Percentiles rank a stretch among this genome's conserved stretches.
These are phyloP conservation scores for Trichoderma simmonsii DNA, from an alignment of 2,329 filamentous ascomycete genomes.

Conservation along the genomic window DNA sequence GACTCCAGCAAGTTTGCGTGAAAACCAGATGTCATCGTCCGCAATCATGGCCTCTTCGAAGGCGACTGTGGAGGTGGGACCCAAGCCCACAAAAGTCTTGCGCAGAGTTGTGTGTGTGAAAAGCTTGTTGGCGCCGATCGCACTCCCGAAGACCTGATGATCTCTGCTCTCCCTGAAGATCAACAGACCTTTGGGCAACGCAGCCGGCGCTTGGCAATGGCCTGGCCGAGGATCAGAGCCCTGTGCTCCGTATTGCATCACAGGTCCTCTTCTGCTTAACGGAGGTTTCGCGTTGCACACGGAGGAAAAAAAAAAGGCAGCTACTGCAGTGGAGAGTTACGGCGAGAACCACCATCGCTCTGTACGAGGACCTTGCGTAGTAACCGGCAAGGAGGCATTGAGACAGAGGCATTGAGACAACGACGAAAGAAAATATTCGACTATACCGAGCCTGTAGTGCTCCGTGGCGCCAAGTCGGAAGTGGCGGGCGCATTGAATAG, in stretches of 20 bases:
- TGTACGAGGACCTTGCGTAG: not conserved
- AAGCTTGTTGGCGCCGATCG: slow-evolving; percentile 20
- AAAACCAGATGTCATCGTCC: not conserved
- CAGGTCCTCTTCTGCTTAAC: not conserved
- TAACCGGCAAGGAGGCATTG: not conserved
- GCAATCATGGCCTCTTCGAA: not conserved
- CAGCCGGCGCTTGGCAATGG: not conserved
- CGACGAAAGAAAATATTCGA: not conserved
- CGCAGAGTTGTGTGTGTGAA: slow-evolving; percentile 8
- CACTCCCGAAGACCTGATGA: not conserved
- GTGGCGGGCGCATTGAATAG: slow-evolving; percentile 6
- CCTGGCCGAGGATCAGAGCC: not conserved
- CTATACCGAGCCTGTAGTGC: slow-evolving; percentile 5
- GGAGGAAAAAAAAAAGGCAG: not conserved
- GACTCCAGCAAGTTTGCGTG: not conserved
- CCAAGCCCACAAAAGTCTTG: not conserved
- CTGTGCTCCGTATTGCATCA: slow-evolving; percentile 2
- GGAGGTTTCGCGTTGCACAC: slow-evolving; percentile 5
- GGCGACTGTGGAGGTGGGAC: slow-evolving; percentile 12
- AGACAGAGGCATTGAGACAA: not conserved
- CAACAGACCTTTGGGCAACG: not conserved
- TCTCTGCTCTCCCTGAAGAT: slow-evolving; percentile 16
- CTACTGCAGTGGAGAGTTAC: slow-evolving; percentile 6
- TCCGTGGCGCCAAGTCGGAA: slow-evolving; percentile 17
- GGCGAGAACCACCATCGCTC: not conserved